Percentiles rank a stretch among this genome's conserved stretches.
Conservation (phyloP, 2,329 filamentous ascomycete genomes). For the Penicillium griseofulvum region DNA sequence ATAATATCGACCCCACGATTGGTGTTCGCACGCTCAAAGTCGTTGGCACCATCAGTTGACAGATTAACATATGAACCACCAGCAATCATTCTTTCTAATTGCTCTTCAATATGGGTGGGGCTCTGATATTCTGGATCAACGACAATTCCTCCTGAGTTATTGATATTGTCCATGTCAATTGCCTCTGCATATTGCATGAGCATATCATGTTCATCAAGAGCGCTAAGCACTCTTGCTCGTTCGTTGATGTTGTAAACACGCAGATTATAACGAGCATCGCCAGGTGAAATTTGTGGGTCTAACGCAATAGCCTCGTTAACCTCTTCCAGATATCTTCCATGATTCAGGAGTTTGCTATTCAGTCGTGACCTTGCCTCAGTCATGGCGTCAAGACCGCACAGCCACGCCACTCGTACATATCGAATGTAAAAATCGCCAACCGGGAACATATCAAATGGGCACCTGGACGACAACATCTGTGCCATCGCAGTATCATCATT, state of each 20-base stretch:
- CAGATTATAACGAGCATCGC: background rate
- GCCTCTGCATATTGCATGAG: background rate
- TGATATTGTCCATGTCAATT: background rate
- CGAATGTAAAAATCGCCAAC: background rate
- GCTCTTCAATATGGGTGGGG: no score
- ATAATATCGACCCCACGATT: background rate
- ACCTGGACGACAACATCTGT: background rate
- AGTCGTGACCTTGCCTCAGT: background rate
- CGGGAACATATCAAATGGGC: background rate
- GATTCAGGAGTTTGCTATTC: background rate
- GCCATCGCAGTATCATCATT: background rate
- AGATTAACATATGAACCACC: background rate
- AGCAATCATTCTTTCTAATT: no score
- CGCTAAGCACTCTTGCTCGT: background rate
- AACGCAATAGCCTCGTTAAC: conserved; percentile 2
- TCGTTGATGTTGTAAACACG: conserved; percentile 1
- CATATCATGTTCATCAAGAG: background rate
- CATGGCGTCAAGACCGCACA: no score
- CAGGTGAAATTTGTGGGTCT: background rate
- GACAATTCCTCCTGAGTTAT: background rate
- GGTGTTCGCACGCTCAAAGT: background rate
- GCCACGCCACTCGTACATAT: background rate
- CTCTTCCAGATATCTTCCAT: background rate
- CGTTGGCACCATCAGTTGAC: background rate
- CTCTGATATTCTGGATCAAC: background rate